Evolutionary conservation across 495 filamentous ascomycete genomes (phyloP).

Genomic region (Penicillium goetzii): DNA sequence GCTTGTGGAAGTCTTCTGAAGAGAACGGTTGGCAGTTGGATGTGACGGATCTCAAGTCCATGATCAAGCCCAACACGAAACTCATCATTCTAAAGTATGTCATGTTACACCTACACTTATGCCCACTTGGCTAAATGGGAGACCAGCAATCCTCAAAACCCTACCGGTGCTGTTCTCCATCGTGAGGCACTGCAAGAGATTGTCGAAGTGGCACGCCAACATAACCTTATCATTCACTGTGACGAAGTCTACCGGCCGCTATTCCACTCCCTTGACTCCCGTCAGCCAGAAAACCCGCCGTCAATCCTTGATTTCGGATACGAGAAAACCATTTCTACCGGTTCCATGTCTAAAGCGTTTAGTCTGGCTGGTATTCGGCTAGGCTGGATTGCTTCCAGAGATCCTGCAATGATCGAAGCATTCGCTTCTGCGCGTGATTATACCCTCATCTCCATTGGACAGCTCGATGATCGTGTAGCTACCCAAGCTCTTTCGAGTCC

Average conservation of each 20-base stretch:
- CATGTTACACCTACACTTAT: not conserved
- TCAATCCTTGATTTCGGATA: constrained; percentile 73
- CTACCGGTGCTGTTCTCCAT: constrained; percentile 73
- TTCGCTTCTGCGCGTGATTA: constrained; percentile 73
- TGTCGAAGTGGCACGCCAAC: constrained; percentile 62
- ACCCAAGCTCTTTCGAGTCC: constrained; percentile 64
- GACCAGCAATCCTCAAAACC: constrained; percentile 84
- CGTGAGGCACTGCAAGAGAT: constrained; percentile 60
- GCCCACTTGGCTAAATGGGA: not conserved
- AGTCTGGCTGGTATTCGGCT: constrained; percentile 79
- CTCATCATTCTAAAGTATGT: constrained; percentile 65
- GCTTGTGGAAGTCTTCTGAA: constrained; percentile 71
- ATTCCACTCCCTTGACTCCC: constrained; percentile 69
- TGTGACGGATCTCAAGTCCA: constrained; percentile 60
- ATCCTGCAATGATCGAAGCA: constrained; percentile 61
- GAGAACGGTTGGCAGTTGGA: constrained; percentile 68
- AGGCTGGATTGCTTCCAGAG: constrained; percentile 78
- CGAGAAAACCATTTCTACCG: constrained; percentile 68
- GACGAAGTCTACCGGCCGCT: constrained; percentile 90
- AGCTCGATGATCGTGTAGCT: constrained; percentile 79
- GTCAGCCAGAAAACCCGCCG: constrained; percentile 56
- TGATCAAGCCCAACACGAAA: constrained; percentile 77
- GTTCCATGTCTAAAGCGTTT: constrained; percentile 86
- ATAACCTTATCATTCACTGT: constrained; percentile 66
- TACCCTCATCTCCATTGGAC: constrained; percentile 83